Base-by-base conservation (phyloP, 257 asterid species). In the Plantago ovata region DNA sequence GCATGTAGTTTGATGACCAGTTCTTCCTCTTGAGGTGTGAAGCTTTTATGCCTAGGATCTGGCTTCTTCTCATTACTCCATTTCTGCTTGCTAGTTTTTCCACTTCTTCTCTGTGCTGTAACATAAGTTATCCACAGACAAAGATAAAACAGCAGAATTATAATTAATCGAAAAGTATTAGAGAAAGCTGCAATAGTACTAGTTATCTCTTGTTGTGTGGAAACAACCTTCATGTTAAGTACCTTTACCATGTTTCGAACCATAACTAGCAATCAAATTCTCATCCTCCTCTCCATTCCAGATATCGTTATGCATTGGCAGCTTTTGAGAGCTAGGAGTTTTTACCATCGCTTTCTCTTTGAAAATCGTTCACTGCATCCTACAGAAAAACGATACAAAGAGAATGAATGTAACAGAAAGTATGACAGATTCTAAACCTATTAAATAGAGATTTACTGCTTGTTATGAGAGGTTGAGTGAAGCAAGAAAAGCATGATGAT, bases 11-110 rank as follows among this genome's bases (percentile, higher is more conserved):
- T 93, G 59, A 91, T 81, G 20, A 91, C 83, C 64, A 91, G 62
- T 24, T 87, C 96, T 77, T 85, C 98, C 58, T 90, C 96, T 45
- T 91, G 89, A 12, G 84, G 80, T 11, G 92, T 76, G 77, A 91
- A 91, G 63, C 62, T 91, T 42, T 64, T 82, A 3, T 74, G 70
- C 59, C 28, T 74, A 42, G 75, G 56, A 71, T 80, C 90, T 16
- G 60, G 21, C 53, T 61, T 72, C 55, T 62, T 65, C 14, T 62
- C 68, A 32, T 65, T 61, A 33, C 40, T 75, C 85, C 82, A 76
- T 59, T 56, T 78, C 6, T 68, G 70, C 74, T 63, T 84, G 64
- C 77, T 65, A 38, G 49, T 61, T 72, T 79, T 84, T 62, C 90
- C 97, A 64, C 76, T 69, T 69, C 61, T 82, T 66, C 83, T 80